Conservation (phyloP, 192 early-diverging fungal species). For the Gamsiella multidivaricata region DNA sequence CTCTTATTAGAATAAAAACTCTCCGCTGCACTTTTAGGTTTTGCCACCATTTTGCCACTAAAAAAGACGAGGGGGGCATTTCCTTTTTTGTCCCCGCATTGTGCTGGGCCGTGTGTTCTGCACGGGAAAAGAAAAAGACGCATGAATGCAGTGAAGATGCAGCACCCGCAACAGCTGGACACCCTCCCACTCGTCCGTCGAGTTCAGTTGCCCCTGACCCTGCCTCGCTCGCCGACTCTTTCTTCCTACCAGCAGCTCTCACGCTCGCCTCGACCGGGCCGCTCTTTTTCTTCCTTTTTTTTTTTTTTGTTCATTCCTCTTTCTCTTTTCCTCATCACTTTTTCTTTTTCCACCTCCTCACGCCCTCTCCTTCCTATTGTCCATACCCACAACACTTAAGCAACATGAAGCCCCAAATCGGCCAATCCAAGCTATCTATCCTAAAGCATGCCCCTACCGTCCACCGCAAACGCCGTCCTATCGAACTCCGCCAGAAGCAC, state of each 20-base stretch:
- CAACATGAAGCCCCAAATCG: slow-evolving; percentile 48
- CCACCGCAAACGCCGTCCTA: slow-evolving; percentile 45
- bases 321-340: background rate
- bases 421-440: slow-evolving; percentile 36
- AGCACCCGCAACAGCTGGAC: background rate
- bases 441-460: slow-evolving; percentile 44
- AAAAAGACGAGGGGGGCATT: too few species aligned
- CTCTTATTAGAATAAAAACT: background rate
- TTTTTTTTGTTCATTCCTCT: slow-evolving; percentile 7
- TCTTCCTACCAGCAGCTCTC: too few species aligned
- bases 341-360: background rate
- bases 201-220: too few species aligned
- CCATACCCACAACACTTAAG: too few species aligned
- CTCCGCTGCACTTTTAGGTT: too few species aligned
- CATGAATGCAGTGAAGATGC: too few species aligned
- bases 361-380: background rate
- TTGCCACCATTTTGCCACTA: slow-evolving; percentile 1
- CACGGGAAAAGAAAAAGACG: too few species aligned
- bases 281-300: background rate
- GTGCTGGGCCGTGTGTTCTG: too few species aligned
- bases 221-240: too few species aligned
- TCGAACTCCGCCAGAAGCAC: slow-evolving; percentile 30
- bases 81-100: too few species aligned
- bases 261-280: too few species aligned
- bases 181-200: too few species aligned